A percentile compares a stretch with the other conserved stretches of the same genome.
phyloP scores from a whole-genome alignment of 1,284 basidiomycete species.

The Tylopilus microsporus region DNA sequence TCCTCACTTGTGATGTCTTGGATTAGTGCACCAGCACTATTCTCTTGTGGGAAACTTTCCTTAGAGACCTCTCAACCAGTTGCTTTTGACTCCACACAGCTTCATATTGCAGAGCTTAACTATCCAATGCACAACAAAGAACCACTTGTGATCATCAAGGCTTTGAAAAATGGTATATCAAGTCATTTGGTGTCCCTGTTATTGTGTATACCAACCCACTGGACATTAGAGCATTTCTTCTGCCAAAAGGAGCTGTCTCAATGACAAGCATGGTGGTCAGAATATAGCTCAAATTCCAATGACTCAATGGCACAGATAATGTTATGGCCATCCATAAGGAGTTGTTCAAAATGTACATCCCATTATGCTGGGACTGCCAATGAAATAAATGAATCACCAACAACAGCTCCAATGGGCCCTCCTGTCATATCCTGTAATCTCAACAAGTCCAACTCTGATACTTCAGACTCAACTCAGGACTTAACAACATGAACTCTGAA shows the following conservation, averaged over 20 bases:
- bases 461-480: no score
- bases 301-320: neutral
- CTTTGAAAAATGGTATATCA: constrained; percentile 34
- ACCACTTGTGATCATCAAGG: constrained; percentile 33
- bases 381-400: no score
- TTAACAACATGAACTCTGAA: no score
- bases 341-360: no score
- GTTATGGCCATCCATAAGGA: neutral
- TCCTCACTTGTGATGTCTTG: no score
- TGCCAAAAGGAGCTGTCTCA: constrained; percentile 31
- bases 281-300: neutral
- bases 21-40: no score
- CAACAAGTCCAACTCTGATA: no score
- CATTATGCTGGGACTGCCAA: no score
- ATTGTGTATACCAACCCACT: neutral
- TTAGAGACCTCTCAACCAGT: neutral
- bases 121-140: constrained; percentile 39
- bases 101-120: constrained; percentile 28
- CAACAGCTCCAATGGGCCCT: no score
- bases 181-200: constrained; percentile 32
- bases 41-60: no score
- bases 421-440: no score
- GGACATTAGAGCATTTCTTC: neutral
- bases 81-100: neutral
- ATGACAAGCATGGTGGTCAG: neutral